These are phyloP conservation scores for Gonapodya sp. DNA, from an alignment of 192 early-diverging fungal genomes.

Conservation along the genomic window DNA sequence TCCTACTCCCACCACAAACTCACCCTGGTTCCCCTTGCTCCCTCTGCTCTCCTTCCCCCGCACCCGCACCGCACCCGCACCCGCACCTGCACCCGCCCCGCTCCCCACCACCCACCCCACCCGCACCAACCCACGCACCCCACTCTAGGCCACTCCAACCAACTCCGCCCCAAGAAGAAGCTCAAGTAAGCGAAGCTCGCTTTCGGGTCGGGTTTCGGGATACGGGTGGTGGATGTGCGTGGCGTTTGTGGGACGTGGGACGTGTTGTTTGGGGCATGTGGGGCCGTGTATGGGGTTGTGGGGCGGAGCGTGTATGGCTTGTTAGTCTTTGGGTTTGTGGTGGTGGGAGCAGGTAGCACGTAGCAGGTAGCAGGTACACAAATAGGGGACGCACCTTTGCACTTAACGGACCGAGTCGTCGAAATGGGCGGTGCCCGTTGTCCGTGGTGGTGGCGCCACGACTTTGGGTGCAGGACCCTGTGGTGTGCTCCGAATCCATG, in stretches of 20 bases:
- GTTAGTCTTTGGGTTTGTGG: no score
- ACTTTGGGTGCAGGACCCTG: no score
- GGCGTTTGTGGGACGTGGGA: not conserved
- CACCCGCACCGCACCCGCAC: not conserved
- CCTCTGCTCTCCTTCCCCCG: not conserved
- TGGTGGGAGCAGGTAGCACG: no score
- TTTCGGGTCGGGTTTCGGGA: not conserved
- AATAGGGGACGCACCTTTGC: no score
- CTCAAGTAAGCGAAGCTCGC: slow-evolving; percentile 57
- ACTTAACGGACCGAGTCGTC: no score
- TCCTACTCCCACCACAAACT: not conserved
- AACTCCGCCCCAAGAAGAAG: slow-evolving; percentile 83
- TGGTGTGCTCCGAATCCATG: no score
- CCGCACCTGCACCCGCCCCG: not conserved
- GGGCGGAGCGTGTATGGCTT: no score
- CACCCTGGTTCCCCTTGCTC: not conserved
- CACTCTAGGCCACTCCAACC: slow-evolving; percentile 20
- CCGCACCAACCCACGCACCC: not conserved
- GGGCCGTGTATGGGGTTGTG: no score
- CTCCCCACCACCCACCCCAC: not conserved
- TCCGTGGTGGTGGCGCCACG: no score
- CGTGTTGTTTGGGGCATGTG: no score
- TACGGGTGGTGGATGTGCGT: not conserved
- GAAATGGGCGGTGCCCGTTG: no score
- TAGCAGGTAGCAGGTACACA: no score